phyloP scores from a whole-genome alignment of 2,329 filamentous ascomycete genomes.

The Diplodia corticola region DNA sequence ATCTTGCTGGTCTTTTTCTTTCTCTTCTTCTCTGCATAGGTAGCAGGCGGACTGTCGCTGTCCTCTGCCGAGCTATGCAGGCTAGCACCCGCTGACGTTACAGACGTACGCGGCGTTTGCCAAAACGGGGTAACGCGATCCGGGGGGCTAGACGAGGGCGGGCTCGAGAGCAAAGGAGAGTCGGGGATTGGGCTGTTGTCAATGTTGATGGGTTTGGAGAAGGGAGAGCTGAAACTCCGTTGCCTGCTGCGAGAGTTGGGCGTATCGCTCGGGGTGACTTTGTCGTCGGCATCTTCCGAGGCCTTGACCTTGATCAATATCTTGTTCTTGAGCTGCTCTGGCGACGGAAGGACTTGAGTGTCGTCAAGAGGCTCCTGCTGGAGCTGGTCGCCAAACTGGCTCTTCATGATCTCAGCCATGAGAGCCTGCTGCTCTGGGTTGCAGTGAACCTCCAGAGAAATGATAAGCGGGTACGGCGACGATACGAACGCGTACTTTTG shows the following conservation, averaged over 20 bases:
- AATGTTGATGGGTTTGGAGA: constrained; percentile 61
- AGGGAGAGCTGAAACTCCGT: constrained; percentile 77
- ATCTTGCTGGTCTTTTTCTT: constrained; percentile 76
- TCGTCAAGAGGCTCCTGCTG: constrained; percentile 74
- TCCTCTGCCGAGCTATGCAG: constrained; percentile 67
- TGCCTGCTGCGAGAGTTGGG: constrained; percentile 43
- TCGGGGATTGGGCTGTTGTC: constrained; percentile 58
- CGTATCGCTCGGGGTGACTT: constrained; percentile 37
- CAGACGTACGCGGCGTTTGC: constrained; percentile 54
- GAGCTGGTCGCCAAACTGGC: constrained; percentile 77
- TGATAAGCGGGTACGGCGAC: constrained; percentile 85
- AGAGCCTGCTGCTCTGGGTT: constrained; percentile 74
- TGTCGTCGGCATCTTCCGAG: constrained; percentile 58
- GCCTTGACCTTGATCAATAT: constrained; percentile 96
- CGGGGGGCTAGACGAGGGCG: constrained; percentile 54
- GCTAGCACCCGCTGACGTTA: constrained; percentile 58
- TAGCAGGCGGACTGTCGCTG: constrained; percentile 64
- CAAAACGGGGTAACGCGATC: constrained; percentile 49
- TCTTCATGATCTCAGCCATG: constrained; percentile 89
- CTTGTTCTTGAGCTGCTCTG: constrained; percentile 77
- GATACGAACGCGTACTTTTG: constrained; percentile 91
- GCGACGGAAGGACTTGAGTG: constrained; percentile 72
- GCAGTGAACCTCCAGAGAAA: constrained; percentile 96
- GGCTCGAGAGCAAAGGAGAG: constrained; percentile 53
- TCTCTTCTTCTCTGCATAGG: constrained; percentile 58